Conservation (phyloP, 192 early-diverging fungal genomes). For the Coemansia sp. region DNA sequence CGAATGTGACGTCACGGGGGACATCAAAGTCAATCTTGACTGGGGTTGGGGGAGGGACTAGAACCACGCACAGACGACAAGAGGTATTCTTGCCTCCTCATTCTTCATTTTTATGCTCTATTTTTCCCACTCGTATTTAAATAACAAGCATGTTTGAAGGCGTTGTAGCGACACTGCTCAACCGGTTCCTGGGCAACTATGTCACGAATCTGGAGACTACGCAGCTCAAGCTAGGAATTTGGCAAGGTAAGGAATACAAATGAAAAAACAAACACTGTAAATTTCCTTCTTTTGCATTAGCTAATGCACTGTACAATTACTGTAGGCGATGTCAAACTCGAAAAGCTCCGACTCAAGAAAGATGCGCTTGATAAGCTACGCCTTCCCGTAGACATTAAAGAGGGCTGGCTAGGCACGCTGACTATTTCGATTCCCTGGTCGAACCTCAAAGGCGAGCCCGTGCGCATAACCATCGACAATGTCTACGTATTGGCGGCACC, state of each 20-base stretch:
- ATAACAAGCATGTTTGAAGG: slow-evolving; percentile 68
- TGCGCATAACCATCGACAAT: slow-evolving; percentile 84
- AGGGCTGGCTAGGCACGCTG: slow-evolving; percentile 89
- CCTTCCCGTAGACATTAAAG: slow-evolving; percentile 88
- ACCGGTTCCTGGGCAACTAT: slow-evolving; percentile 90
- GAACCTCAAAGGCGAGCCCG: slow-evolving; percentile 92
- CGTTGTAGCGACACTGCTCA: slow-evolving; percentile 73
- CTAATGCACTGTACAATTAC: neutral
- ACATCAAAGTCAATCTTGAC: neutral
- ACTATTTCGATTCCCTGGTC: slow-evolving; percentile 95
- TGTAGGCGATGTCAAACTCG: slow-evolving; percentile 91
- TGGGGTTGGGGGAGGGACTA: neutral
- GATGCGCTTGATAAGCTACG: slow-evolving; percentile 94
- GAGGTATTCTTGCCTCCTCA: neutral
- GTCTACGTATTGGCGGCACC: slow-evolving; percentile 87
- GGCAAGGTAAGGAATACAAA: slow-evolving; percentile 72
- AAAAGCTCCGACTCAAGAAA: slow-evolving; percentile 82
- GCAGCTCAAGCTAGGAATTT: slow-evolving; percentile 94
- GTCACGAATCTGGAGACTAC: slow-evolving; percentile 91
- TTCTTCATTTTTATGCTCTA: neutral
- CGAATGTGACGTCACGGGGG: neutral
- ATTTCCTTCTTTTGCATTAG: neutral
- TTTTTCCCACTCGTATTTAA: neutral
- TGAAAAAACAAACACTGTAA: neutral
- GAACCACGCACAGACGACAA: neutral